A percentile compares a stretch with the other conserved stretches of the same genome.
Evolutionary conservation across 177 flowering plant species (phyloP).

Genomic region (Vitis hybrid): DNA sequence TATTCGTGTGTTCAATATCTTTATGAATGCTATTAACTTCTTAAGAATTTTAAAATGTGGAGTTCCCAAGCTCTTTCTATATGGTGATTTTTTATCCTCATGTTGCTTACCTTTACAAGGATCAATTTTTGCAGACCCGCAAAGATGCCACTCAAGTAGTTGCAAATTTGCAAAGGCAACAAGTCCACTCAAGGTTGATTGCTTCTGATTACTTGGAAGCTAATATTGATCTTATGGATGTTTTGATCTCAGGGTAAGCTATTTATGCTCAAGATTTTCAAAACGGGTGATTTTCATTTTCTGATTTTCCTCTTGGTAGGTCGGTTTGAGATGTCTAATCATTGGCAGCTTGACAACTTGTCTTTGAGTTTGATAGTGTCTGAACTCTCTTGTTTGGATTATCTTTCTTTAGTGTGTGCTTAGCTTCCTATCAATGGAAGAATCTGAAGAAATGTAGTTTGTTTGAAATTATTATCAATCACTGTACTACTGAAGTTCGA

Average conservation of each 20-base stretch:
- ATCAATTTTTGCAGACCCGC: constrained; percentile 51
- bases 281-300: no score
- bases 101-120: constrained; percentile 11
- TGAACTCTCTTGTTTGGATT: no score
- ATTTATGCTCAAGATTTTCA: background rate
- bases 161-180: constrained; percentile 96
- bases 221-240: constrained; percentile 85
- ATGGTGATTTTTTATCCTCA: background rate
- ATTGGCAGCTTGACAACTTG: no score
- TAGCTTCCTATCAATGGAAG: no score
- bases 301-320: no score
- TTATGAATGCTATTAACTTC: background rate
- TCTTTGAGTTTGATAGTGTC: no score
- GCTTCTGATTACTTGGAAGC: constrained; percentile 92
- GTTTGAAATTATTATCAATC: no score
- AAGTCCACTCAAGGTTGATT: constrained; percentile 80
- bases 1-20: background rate
- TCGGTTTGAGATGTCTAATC: no score
- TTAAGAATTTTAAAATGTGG: background rate
- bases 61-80: background rate
- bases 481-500: no score
- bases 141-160: constrained; percentile 97
- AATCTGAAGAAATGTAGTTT: no score
- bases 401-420: no score
- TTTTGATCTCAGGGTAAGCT: constrained; percentile 70